Base-by-base conservation (phyloP, 164 flowering plant species). In the Platanus orientalis region DNA sequence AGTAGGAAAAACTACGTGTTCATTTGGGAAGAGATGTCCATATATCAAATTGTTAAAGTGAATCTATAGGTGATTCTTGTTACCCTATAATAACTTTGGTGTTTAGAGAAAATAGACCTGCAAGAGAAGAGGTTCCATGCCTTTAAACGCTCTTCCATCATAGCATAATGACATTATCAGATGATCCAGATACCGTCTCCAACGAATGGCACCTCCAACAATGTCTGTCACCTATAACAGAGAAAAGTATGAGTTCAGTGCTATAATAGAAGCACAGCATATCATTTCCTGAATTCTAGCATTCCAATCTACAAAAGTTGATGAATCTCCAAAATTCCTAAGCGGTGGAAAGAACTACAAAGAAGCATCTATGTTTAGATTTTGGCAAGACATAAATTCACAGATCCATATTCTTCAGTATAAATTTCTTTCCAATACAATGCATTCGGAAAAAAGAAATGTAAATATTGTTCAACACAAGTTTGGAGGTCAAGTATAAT, bases 131-230 rank as follows among this genome's bases (percentile, higher is more conserved):
- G 98, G 98, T 63, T 92, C 98, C 93, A 92, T 88, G 69, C 64
- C 61, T 58, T 74, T 67, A 71, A 87, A 84, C 12, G 68, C 73
- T 10, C 60, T 79, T 51, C 77, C 76, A 50, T 83, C 83, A 63
- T 85, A 76, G 72, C 88, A 89, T n/a, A 92, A 57, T 6, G 91
- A 82, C 51, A 63, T 58, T 70, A 89, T 92, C 60, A 92, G 65
- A 72, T 88, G 81, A 79, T 92, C 96, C 68, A 92, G 89, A 77
- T 81, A 92, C 64, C 89, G 81, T 74, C 86, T 82, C 98, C 98
- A 92, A 39, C 98, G 91, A 71, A 89, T 84, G 45, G 95, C 61
- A 60, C 98, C 96, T 21, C 98, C 95, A 71, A 92, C 98, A 64
- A 92, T 76, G 48, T 86, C 95, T 16, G 98, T 89, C 47, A 92